Percentiles rank a stretch among this genome's conserved stretches.
phyloP scores from a whole-genome alignment of 768 basidiomycete species.

The Russula compacta region DNA sequence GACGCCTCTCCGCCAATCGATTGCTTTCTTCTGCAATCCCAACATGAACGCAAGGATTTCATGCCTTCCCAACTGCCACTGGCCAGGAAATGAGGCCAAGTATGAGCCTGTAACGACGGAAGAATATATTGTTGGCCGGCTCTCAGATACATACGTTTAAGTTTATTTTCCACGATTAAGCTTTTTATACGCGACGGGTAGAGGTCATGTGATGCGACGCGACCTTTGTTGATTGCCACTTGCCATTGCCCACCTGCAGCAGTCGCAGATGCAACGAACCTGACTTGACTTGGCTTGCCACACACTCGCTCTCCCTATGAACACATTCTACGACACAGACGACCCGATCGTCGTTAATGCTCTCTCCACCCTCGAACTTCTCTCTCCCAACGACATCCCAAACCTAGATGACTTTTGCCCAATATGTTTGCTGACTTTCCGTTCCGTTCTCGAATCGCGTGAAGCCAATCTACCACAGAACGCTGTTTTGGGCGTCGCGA shows the following conservation, averaged over 20 bases:
- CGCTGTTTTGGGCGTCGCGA: conserved; percentile 40
- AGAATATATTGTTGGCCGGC: conserved; percentile 65
- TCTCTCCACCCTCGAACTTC: conserved; percentile 4
- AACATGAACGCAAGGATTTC: conserved; percentile 59
- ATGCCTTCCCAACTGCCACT: conserved; percentile 56
- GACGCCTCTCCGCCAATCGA: conserved; percentile 63
- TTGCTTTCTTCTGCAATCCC: conserved; percentile 85
- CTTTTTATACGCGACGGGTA: not conserved
- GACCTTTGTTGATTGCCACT: conserved; percentile 15
- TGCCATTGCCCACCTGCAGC: no score
- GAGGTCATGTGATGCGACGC: conserved; percentile 19
- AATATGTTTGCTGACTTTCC: conserved; percentile 53
- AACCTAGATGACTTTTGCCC: conserved; percentile 48
- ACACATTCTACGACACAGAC: not conserved
- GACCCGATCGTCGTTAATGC: conserved; percentile 7
- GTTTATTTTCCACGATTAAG: not conserved
- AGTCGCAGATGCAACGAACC: no score
- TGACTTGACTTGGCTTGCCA: not conserved
- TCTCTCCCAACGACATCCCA: conserved; percentile 9
- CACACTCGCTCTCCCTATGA: not conserved
- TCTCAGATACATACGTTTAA: conserved; percentile 46
- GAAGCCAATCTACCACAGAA: conserved; percentile 18
- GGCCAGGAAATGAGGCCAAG: conserved; percentile 45
- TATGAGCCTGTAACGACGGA: conserved; percentile 67
- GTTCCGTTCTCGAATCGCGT: conserved; percentile 30